phyloP scores from a whole-genome alignment of 1,284 basidiomycete species.

The Heterobasidion parviporum region DNA sequence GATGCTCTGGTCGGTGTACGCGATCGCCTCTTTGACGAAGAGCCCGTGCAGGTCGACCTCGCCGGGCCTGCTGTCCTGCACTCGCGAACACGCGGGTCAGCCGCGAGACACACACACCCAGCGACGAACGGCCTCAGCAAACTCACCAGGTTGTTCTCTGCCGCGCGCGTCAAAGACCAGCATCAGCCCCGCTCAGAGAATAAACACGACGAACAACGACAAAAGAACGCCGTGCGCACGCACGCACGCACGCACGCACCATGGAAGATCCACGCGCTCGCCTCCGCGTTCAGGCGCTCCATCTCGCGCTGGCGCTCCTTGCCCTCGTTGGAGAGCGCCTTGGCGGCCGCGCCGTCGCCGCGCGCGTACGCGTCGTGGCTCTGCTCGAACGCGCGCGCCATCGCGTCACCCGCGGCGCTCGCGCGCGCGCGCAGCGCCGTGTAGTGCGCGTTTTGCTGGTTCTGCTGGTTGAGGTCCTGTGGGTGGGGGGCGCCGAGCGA shows the following conservation, averaged over 20 bases:
- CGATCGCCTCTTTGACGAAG: slow-evolving; percentile 90
- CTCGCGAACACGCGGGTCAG: not conserved
- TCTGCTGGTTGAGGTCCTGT: slow-evolving; percentile 56
- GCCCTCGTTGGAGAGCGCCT: slow-evolving; percentile 78
- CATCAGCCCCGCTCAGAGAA: no score
- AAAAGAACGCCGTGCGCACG: no score
- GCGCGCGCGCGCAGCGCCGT: slow-evolving; percentile 63
- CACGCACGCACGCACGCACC: no score
- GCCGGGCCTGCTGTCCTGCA: slow-evolving; percentile 57
- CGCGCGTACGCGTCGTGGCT: slow-evolving; percentile 61
- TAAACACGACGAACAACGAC: no score
- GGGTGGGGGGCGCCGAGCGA: slow-evolving; percentile 57
- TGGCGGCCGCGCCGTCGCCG: slow-evolving; percentile 75
- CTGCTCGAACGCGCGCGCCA: slow-evolving; percentile 61
- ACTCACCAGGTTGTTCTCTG: slow-evolving; percentile 76
- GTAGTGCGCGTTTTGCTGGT: slow-evolving; percentile 68
- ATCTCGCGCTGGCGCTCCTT: slow-evolving; percentile 77
- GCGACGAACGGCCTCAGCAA: not conserved
- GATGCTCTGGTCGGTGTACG: slow-evolving; percentile 62
- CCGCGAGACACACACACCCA: not conserved
- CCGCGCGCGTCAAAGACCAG: no score
- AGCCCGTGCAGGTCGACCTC: slow-evolving; percentile 89
- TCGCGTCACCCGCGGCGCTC: slow-evolving; percentile 64
- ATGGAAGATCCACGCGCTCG: slow-evolving; percentile 84
- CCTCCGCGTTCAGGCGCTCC: slow-evolving; percentile 78